Base-by-base conservation (phyloP, 2,329 filamentous ascomycete species). In the Claviceps sp. region DNA sequence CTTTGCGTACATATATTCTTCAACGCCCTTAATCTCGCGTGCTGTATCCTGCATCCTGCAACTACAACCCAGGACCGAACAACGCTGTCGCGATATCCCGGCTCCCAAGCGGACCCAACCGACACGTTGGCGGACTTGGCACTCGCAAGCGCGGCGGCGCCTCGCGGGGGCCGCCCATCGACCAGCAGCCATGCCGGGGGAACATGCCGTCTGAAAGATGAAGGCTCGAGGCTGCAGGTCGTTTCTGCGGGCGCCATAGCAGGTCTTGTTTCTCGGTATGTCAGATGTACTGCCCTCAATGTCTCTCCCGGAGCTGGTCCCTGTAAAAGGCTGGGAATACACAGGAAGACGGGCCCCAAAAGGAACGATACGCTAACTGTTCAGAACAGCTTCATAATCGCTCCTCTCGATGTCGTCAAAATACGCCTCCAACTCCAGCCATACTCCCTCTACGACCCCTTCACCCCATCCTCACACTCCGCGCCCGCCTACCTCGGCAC, bases 381-480 rank as follows among this genome's bases (percentile, higher is more conserved):
- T 20, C 6, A 41, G 40, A 30, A 30, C 7, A 89, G 87, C 65
- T 97, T 98, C 74, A 81, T 93, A 63, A 85, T 97, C 65, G 88
- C 93, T 18, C 93, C 93, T 50, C 85, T 98, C 59, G 93, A 98
- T 68, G 93, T 98, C 56, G 82, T 97, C 71, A 97, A 98, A 74
- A 98, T 98, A 70, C 87, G 93, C 47, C 83, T 97, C 46, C 93
- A 98, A 67, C 82, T 98, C 18, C 93, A 97, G 68, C 81, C 86
- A 45, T 86, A 94, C 71, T 89, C 88, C 48, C 79, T 87, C 55
- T 85, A 84, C 60, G 85, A 91, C 62, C 85, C 88, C 2, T 68
- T 82, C 9, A 77, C 81, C 46, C 74, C 83, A 44, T 74, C 79
- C 56, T 40, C 38, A 18, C 71, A 71, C 57, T 57, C 70, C 54